Percentiles rank a stretch among this genome's conserved stretches.
These are phyloP conservation scores for Diplodia intermedia DNA, from an alignment of 2,329 filamentous ascomycete species.

Conservation along the genomic window DNA sequence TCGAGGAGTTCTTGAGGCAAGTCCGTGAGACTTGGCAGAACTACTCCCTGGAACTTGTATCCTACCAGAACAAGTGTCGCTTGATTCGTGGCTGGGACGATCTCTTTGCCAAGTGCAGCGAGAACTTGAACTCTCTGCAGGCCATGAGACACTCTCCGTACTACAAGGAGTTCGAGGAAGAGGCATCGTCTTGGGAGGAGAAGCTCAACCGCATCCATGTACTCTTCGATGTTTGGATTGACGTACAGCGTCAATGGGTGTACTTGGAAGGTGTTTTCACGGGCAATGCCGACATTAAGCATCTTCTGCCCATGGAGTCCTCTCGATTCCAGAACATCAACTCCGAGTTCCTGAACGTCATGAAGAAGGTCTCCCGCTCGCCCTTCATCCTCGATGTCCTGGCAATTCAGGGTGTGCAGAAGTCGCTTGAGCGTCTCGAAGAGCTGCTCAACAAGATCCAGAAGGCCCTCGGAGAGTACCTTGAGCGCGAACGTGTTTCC, in stretches of 20 bases:
- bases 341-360: constrained; percentile 96
- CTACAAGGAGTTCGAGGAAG: constrained; percentile 99
- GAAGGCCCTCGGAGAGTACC: constrained; percentile 96
- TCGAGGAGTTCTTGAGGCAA: constrained; percentile 96
- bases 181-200: constrained; percentile 96
- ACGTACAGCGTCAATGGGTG: constrained; percentile 99
- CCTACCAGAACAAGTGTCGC: constrained; percentile 97
- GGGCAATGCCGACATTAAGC: constrained; percentile 98
- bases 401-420: constrained; percentile 93
- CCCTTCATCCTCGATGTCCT: constrained; percentile 95
- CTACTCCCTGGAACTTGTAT: constrained; percentile 91
- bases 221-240: constrained; percentile 99
- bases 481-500: constrained; percentile 95
- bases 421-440: constrained; percentile 92
- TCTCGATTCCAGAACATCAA: constrained; percentile 99
- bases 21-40: constrained; percentile 97
- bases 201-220: constrained; percentile 97
- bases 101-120: constrained; percentile 96
- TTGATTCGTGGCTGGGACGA: constrained; percentile 98
- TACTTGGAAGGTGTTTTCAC: constrained; percentile 99
- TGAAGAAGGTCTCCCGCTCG: constrained; percentile 99
- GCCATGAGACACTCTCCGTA: constrained; percentile 99
- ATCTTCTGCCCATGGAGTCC: constrained; percentile 93
- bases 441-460: constrained; percentile 99
- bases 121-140: constrained; percentile 95